Evolutionary conservation across 768 basidiomycete genomes (phyloP), one percentile per base, ranked within the genome.

Genomic region (Leucocoprinus leucothites): DNA sequence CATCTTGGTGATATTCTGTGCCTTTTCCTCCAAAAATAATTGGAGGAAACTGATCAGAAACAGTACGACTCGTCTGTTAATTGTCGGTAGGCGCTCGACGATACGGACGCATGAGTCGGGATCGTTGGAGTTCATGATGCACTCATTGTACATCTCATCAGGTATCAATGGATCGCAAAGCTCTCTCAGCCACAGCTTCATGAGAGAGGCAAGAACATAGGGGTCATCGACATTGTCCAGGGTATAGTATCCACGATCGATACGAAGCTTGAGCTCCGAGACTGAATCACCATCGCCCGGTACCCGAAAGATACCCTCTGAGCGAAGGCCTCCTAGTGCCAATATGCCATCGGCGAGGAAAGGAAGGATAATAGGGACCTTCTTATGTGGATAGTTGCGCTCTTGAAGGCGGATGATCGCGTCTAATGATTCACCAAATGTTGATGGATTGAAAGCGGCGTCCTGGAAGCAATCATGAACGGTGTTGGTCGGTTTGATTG

Each of bases 141-240:
- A 94, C 62, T 93, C 90, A 64, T 96, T 92, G 76, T 96, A 98
- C 75, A 92, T 73, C 68, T 92, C 89, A 57, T 89, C 83, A 6
- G 95, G 95, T 13, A 98, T 82, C 42, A 97, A 79, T n/a, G 95
- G 95, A 58, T 94, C 91, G 61, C 87, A 82, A 21, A 98, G 81
- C 67, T 98, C 95, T 43, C 95, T 82, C 18, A 97, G 75, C 94
- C 94, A 98, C 6, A 95, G 79, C 72, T 98, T 97, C 71, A 96
- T 80, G 38, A 96, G 75, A 2, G 92, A 93, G 7, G 93, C 91
- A 2, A 91, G 84, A 46, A 95, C 87, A 63, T 94, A 87, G 0
- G 94, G 91, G 65, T 97, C 94, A 58, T 94, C 90, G 42, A 96
- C 84, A 31, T 87, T 86, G 58, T 95, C 91, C 58, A 94, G 77